These are phyloP conservation scores for Mortierella hygrophila DNA, from an alignment of 192 early-diverging fungal species.

Conservation along the genomic window DNA sequence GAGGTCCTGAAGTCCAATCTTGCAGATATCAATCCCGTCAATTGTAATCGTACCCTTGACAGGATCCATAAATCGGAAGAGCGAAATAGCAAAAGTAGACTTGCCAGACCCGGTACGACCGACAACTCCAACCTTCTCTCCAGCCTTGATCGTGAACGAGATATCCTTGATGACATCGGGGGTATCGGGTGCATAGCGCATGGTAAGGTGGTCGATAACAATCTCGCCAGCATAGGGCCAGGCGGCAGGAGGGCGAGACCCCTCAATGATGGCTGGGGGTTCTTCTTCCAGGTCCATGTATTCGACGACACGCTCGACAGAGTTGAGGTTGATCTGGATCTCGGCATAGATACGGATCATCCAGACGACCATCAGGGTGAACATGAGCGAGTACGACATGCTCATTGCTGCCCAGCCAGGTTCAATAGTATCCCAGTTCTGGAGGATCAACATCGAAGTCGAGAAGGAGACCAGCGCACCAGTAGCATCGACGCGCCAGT, in stretches of 20 bases:
- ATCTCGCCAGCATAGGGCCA: conserved; percentile 83
- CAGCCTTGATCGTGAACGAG: conserved; percentile 66
- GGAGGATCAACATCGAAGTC: conserved; percentile 73
- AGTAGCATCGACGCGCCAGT: conserved; percentile 83
- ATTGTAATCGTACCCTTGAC: conserved; percentile 60
- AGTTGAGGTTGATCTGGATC: conserved; percentile 91
- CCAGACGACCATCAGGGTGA: conserved; percentile 86
- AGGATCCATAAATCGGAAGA: conserved; percentile 73
- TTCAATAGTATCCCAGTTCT: conserved; percentile 67
- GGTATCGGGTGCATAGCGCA: conserved; percentile 80
- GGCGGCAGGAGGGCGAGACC: conserved; percentile 53
- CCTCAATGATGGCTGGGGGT: conserved; percentile 65
- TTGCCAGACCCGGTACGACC: conserved; percentile 77
- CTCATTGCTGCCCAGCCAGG: conserved; percentile 91
- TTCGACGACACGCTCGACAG: conserved; percentile 89
- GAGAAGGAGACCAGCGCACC: conserved; percentile 81
- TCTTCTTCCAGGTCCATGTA: conserved; percentile 89
- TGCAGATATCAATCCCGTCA: conserved; percentile 67
- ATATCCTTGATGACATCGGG: conserved; percentile 78
- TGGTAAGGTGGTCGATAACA: conserved; percentile 70
- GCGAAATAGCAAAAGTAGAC: conserved; percentile 65
- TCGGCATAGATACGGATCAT: conserved; percentile 82
- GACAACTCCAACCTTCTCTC: conserved; percentile 75
- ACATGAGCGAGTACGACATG: conserved; percentile 87
- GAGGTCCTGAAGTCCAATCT: conserved; percentile 67